Evolutionary conservation across 2,329 filamentous ascomycete species (phyloP), one percentile per base, ranked within the genome.

Genomic region (Hypomyces perniciosus): DNA sequence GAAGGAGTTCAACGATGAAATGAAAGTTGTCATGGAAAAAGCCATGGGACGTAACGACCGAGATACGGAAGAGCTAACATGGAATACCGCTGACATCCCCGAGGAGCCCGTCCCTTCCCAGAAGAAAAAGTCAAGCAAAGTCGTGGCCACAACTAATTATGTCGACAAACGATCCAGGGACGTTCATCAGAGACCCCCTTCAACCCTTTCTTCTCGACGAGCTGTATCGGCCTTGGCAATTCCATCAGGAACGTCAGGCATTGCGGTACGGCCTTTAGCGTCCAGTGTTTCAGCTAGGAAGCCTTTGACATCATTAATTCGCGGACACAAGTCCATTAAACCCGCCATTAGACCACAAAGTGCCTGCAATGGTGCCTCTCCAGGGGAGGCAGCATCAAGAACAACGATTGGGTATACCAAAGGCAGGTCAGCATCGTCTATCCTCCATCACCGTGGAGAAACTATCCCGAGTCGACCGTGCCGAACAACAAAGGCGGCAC

Each of bases 341-440:
- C 64, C 70, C n/a, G 59, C 68, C 5, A 68, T 75, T 2, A 20
- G 20, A 3, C 20, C 20, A 20, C 20, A 20, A 20, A 20, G 20
- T 20, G 20, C 20, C 20, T 20, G 20, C 20, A 20, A 20, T 20
- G 20, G 20, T 20, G 20, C 20, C 20, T 20, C 20, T 20, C 20
- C 20, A 20, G 20, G 20, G 1, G 77, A 80, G 26, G 80, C 80
- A 5, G 83, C 83, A 5, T 95, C 90, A 2, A 82, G 84, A 56
- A 91, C 83, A 50, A 96, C 90, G 0, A 78, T 96, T 39, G 91
- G 91, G 12, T 96, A 95, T 65, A 88, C 81, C 50, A 89, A 86
- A 65, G 90, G 91, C 33, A 81, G 88, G 33, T 73, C 73, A 4
- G 72, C 77, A 4, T 76, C 74, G 1, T 74, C 74, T 0, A 66